A percentile compares a stretch with the other conserved stretches of the same genome.
These are phyloP conservation scores for Phalaenopsis aphrodite DNA, from an alignment of 106 monocot species.

Conservation along the genomic window DNA sequence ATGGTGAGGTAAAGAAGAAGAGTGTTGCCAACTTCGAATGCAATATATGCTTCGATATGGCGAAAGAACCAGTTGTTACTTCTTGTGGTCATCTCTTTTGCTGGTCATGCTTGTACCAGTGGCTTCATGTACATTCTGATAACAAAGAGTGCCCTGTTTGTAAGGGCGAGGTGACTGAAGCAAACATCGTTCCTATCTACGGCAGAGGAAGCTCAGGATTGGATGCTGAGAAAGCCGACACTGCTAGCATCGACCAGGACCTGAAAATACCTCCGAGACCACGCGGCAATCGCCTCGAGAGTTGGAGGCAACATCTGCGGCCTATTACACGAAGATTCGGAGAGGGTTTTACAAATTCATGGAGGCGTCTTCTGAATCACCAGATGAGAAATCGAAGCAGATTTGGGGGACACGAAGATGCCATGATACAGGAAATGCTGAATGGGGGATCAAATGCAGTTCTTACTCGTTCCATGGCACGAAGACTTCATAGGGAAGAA, in stretches of 20 bases:
- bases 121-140: slow-evolving; percentile 62
- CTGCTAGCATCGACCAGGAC: slow-evolving; percentile 13
- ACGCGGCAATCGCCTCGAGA: slow-evolving; percentile 54
- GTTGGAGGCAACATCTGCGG: slow-evolving; percentile 58
- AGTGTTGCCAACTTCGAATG: slow-evolving; percentile 62
- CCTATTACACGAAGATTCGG: slow-evolving; percentile 47
- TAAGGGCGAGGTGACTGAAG: slow-evolving; percentile 73
- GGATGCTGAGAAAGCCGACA: slow-evolving; percentile 16
- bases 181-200: slow-evolving; percentile 72
- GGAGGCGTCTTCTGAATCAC: slow-evolving; percentile 45
- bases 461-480: slow-evolving; percentile 41
- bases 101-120: slow-evolving; percentile 89
- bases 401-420: slow-evolving; percentile 33
- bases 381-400: slow-evolving; percentile 23
- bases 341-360: slow-evolving; percentile 35
- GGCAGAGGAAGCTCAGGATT: slow-evolving; percentile 37
- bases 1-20: slow-evolving; percentile 22
- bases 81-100: slow-evolving; percentile 91
- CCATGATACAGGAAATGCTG: slow-evolving; percentile 28
- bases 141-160: slow-evolving; percentile 86
- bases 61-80: slow-evolving; percentile 75
- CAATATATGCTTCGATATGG: slow-evolving; percentile 78
- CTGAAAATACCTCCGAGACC: slow-evolving; percentile 74
- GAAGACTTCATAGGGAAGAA: slow-evolving; percentile 31
- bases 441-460: slow-evolving; percentile 30